These are phyloP conservation scores for Arthromyces matolae DNA, from an alignment of 768 basidiomycete species.

Conservation along the genomic window DNA sequence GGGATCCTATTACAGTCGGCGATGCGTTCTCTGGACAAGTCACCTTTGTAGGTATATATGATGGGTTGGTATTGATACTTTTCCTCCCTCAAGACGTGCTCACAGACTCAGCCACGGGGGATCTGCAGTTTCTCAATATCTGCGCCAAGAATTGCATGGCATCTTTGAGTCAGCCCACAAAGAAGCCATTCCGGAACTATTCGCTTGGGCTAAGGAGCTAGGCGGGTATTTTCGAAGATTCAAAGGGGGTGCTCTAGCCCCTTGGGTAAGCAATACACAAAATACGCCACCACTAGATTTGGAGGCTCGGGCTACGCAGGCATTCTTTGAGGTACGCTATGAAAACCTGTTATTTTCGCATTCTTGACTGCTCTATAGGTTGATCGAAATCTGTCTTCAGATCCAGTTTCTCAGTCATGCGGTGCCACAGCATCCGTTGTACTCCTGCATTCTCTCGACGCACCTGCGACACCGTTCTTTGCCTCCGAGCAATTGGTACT, in stretches of 20 bases:
- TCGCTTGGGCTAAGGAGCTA: constrained; percentile 69
- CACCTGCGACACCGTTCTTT: constrained; percentile 79
- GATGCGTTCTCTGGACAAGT: constrained; percentile 68
- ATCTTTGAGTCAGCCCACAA: constrained; percentile 79
- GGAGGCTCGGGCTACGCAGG: constrained; percentile 80
- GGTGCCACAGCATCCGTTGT: constrained; percentile 92
- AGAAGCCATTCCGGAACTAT: constrained; percentile 67
- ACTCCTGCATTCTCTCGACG: constrained; percentile 86
- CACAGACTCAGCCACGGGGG: constrained; percentile 73
- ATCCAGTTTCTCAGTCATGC: constrained; percentile 66
- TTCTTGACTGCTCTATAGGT: constrained; percentile 40
- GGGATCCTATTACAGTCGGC: constrained; percentile 59
- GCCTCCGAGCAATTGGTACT: constrained; percentile 68
- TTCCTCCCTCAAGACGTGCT: constrained; percentile 2
- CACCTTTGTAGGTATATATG: constrained; percentile 86
- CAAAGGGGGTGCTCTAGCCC: constrained; percentile 70
- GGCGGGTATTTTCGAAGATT: constrained; percentile 94
- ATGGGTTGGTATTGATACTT: constrained; percentile 57
- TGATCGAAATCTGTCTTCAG: constrained; percentile 68
- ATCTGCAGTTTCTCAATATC: constrained; percentile 81
- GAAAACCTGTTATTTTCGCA: background rate
- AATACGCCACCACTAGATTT: constrained; percentile 53
- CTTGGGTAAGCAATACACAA: constrained; percentile 50
- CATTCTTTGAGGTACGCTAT: constrained; percentile 76
- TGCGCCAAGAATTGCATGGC: constrained; percentile 81